A percentile compares a stretch with the other conserved stretches of the same genome.
Conservation (phyloP, 2,329 filamentous ascomycete species). For the Colletotrichum truncatum region DNA sequence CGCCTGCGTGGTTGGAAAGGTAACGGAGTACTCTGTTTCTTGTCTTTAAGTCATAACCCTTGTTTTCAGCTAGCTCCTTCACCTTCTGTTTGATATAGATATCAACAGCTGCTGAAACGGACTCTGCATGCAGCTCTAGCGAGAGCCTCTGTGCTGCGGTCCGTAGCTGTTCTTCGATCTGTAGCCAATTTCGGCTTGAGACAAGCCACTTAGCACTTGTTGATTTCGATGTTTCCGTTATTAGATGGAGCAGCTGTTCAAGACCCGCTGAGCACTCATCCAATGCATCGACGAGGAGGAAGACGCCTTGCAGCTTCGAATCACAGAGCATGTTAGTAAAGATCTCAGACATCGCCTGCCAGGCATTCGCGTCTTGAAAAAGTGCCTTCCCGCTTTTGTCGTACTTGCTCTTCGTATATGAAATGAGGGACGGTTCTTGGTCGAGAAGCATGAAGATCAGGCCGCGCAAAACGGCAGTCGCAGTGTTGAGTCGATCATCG, state of each 20-base stretch:
- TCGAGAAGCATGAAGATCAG: slow-evolving; percentile 50
- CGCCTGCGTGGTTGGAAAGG: too few relatives aligned
- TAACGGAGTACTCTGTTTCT: too few relatives aligned
- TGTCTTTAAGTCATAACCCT: too few relatives aligned
- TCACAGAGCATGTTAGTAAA: slow-evolving; percentile 50
- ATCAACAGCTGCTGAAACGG: slow-evolving; percentile 43
- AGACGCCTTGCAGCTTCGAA: slow-evolving; percentile 34
- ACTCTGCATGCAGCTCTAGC: slow-evolving; percentile 46
- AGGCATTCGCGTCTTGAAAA: slow-evolving; percentile 46
- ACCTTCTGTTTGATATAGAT: slow-evolving; percentile 40
- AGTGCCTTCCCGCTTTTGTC: slow-evolving; percentile 41
- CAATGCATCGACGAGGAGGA: slow-evolving; percentile 44
- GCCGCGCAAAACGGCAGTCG: slow-evolving; percentile 50
- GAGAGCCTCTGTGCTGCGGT: slow-evolving; percentile 33
- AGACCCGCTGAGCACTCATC: slow-evolving; percentile 1
- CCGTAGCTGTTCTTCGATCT: slow-evolving; percentile 41
- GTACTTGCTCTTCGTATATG: slow-evolving; percentile 45
- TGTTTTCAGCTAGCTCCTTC: too few relatives aligned
- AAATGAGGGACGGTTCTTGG: slow-evolving; percentile 42
- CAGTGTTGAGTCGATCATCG: slow-evolving; percentile 45
- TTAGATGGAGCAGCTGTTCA: slow-evolving; percentile 44
- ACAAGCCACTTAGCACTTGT: slow-evolving; percentile 51
- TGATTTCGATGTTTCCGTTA: too few relatives aligned
- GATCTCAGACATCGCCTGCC: slow-evolving; percentile 45
- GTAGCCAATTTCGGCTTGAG: slow-evolving; percentile 50